phyloP scores from a whole-genome alignment of 192 early-diverging fungal genomes.

The Spizellomyces punctatus region DNA sequence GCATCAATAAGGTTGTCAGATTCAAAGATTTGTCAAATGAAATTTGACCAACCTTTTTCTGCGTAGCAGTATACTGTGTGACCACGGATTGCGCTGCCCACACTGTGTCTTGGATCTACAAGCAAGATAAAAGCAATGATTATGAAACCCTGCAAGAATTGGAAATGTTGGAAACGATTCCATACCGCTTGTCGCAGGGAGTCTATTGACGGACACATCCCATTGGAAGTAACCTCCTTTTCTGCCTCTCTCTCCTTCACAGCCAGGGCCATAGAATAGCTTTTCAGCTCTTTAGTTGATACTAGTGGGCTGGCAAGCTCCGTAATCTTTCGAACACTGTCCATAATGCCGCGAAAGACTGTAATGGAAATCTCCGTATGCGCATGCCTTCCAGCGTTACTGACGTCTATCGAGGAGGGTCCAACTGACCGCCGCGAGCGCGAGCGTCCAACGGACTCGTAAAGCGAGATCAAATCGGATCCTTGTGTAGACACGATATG shows the following conservation, averaged over 20 bases:
- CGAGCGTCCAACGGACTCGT: slow-evolving; percentile 16
- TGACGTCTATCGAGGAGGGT: neutral
- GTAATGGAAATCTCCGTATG: slow-evolving; percentile 19
- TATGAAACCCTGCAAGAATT: neutral
- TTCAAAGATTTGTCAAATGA: too few relatives aligned
- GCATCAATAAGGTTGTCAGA: too few relatives aligned
- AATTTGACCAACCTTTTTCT: slow-evolving; percentile 2
- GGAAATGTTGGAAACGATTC: neutral
- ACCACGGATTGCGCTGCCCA: slow-evolving; percentile 12
- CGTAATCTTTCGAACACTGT: slow-evolving; percentile 15
- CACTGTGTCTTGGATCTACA: slow-evolving; percentile 20
- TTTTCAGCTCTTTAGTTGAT: slow-evolving; percentile 3
- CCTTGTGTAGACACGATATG: slow-evolving; percentile 13
- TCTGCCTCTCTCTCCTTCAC: slow-evolving; percentile 19
- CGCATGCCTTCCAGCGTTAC: neutral
- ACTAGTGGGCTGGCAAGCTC: slow-evolving; percentile 17
- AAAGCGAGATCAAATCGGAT: slow-evolving; percentile 17
- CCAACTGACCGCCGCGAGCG: slow-evolving; percentile 4
- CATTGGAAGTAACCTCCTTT: slow-evolving; percentile 11
- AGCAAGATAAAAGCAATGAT: neutral
- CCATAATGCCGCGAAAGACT: slow-evolving; percentile 30
- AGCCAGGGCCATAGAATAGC: slow-evolving; percentile 4
- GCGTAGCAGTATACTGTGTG: neutral
- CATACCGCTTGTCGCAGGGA: slow-evolving; percentile 3
- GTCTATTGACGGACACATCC: slow-evolving; percentile 14